Percentiles rank a stretch among this genome's conserved stretches.
Conservation (phyloP, 2,329 filamentous ascomycete genomes). For the Paecilomyces formosus region DNA sequence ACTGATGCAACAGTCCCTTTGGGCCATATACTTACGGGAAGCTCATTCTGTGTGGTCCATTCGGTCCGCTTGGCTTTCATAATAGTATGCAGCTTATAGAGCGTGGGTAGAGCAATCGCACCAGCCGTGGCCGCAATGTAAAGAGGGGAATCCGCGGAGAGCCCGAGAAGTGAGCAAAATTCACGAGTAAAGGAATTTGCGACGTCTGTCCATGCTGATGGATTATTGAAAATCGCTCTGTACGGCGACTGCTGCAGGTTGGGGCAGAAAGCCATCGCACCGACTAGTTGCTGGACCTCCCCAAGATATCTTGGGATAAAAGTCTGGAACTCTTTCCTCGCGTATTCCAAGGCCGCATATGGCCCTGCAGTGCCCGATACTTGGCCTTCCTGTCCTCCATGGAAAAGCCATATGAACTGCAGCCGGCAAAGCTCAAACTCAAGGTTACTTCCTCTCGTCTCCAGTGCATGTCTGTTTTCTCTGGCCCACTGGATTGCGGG, state of each 20-base stretch:
- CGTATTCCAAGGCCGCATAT: constrained; percentile 64
- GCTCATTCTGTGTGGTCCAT: constrained; percentile 86
- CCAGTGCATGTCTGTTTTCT: constrained; percentile 61
- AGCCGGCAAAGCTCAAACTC: constrained; percentile 91
- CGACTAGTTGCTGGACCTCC: constrained; percentile 75
- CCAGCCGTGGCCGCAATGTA: constrained; percentile 91
- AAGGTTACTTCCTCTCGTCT: constrained; percentile 78
- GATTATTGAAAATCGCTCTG: constrained; percentile 64
- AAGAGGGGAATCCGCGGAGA: constrained; percentile 85
- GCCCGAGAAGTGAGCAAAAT: constrained; percentile 83
- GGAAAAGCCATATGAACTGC: constrained; percentile 84
- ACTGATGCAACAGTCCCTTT: neutral
- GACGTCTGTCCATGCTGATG: constrained; percentile 72
- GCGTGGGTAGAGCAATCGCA: constrained; percentile 78
- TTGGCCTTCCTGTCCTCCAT: constrained; percentile 49
- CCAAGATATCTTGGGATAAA: constrained; percentile 68
- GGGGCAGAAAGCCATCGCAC: constrained; percentile 69
- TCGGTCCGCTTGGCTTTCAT: constrained; percentile 86
- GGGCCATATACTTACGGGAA: constrained; percentile 64
- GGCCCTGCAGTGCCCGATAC: constrained; percentile 33
- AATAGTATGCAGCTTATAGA: constrained; percentile 81
- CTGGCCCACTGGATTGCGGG: constrained; percentile 86
- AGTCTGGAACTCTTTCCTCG: constrained; percentile 61
- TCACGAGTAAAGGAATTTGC: constrained; percentile 83
- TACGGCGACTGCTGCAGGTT: constrained; percentile 77